Evolutionary conservation across 2,329 filamentous ascomycete genomes (phyloP), one percentile per base, ranked within the genome.

Genomic region (Pyrenophora seminiperda): DNA sequence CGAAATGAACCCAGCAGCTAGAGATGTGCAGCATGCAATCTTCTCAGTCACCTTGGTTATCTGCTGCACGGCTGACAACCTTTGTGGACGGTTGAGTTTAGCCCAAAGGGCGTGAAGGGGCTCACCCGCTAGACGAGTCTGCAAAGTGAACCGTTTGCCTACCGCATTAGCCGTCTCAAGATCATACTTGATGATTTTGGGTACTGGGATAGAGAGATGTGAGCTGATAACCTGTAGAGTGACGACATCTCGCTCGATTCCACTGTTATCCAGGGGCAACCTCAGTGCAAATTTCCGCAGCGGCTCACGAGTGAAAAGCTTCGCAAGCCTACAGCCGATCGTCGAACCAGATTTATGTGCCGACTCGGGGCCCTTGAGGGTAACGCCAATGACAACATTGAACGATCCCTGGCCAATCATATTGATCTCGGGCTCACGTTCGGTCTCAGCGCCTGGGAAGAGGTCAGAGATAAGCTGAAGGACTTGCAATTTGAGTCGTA

Each of bases 371-470:
- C 34, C 11, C 2, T 20, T 4, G 2, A 45, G 15, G 3, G 19
- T 41, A 10, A 49, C 17, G 5, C 45, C 40, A 14, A 53, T 14
- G 1, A 49, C 46, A 1, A 42, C 19, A 9, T 50, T 53, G 14
- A 15, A 53, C 3, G 50, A 49, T 2, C 50, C 40, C 13, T 31
- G 15, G 0, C 50, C 50, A 13, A 53, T 34, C 2, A 19, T 7
- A 2, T 17, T 4, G 19, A 49, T 27, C 1, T 18, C 14, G 2
- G 22, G 22, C 5, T 27, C 24, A 2, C 5, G 13, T 2, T 37
- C 29, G 1, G 38, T 44, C 29, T 45, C 20, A 4, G 13, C n/a
- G 4, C n/a, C 9, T 4, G 41, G 29, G 7, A 50, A 50, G 3
- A 27, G 13, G 15, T 39, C 17, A 10, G 41, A 13, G 1, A 50